Percentiles rank a stretch among this genome's conserved stretches.
These are phyloP conservation scores for Alternaria sp. DNA, from an alignment of 2,329 filamentous ascomycete genomes.

Conservation along the genomic window DNA sequence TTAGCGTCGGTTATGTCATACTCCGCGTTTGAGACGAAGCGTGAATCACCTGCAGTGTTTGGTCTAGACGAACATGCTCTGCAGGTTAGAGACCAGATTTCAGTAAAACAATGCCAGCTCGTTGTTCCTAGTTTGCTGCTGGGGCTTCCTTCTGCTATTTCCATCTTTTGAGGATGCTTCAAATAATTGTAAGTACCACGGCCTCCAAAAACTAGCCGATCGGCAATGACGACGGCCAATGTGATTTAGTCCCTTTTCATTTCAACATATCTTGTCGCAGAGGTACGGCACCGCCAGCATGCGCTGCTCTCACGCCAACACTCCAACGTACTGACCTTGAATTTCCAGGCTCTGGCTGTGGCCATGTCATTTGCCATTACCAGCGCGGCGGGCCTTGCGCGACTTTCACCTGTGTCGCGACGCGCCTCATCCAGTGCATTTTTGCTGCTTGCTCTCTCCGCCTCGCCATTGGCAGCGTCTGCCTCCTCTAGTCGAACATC, in stretches of 20 bases:
- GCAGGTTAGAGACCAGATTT: constrained; percentile 20
- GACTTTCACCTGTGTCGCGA: constrained; percentile 31
- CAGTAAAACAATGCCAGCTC: constrained; percentile 3
- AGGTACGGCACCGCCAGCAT: constrained; percentile 34
- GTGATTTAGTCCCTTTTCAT: constrained; percentile 36
- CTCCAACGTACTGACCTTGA: constrained; percentile 31
- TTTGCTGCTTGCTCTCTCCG: constrained; percentile 43
- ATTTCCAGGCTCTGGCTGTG: constrained; percentile 43
- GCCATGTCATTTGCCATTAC: constrained; percentile 49
- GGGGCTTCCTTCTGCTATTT: background rate
- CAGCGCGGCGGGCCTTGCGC: constrained; percentile 35
- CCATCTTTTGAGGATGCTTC: constrained; percentile 23
- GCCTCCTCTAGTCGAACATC: constrained; percentile 31
- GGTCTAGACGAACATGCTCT: constrained; percentile 10
- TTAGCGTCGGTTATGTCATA: constrained; percentile 40
- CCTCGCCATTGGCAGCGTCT: constrained; percentile 37
- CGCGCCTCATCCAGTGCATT: constrained; percentile 39
- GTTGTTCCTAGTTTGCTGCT: background rate
- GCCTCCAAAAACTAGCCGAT: constrained; percentile 35
- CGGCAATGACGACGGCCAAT: constrained; percentile 43
- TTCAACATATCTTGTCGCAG: constrained; percentile 30
- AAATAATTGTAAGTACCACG: constrained; percentile 33
- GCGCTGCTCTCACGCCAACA: constrained; percentile 17
- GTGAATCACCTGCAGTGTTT: constrained; percentile 18
- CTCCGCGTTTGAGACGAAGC: constrained; percentile 23